Percentiles rank a stretch among this genome's conserved stretches.
These are phyloP conservation scores for Hyphopichia homilentoma DNA, from an alignment of 805 yeast genomes.

Conservation along the genomic window DNA sequence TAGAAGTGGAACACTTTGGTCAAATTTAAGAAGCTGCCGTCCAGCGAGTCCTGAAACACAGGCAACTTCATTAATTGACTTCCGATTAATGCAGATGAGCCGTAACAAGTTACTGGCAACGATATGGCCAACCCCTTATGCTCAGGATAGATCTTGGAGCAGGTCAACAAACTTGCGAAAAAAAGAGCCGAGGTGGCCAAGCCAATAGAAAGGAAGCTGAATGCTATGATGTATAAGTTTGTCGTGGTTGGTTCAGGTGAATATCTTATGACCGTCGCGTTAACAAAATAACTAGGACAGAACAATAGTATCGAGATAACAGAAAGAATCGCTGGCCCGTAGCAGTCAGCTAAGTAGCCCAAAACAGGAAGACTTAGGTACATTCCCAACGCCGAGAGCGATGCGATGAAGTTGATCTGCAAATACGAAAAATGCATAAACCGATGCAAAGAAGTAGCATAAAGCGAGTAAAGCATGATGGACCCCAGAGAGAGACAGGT, in stretches of 20 bases:
- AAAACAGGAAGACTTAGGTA: conserved; percentile 78
- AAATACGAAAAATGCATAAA: conserved; percentile 61
- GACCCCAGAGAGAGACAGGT: conserved; percentile 81
- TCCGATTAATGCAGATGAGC: conserved; percentile 73
- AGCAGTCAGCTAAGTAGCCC: conserved; percentile 81
- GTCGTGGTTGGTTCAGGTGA: conserved; percentile 1
- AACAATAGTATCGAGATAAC: conserved; percentile 56
- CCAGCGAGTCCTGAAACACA: conserved; percentile 27
- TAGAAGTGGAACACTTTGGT: conserved; percentile 51
- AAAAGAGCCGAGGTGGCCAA: conserved; percentile 70
- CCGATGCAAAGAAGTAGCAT: conserved; percentile 63
- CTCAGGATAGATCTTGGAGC: conserved; percentile 81
- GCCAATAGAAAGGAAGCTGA: conserved; percentile 59
- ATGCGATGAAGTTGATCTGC: conserved; percentile 65
- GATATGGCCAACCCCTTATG: conserved; percentile 79
- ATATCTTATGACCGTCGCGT: conserved; percentile 19
- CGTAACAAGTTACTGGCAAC: conserved; percentile 85
- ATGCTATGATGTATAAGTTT: conserved; percentile 28
- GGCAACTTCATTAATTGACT: conserved; percentile 53
- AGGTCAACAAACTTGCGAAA: conserved; percentile 68
- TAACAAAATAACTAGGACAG: conserved; percentile 60
- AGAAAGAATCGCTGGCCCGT: conserved; percentile 75
- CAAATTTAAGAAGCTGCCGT: conserved; percentile 37
- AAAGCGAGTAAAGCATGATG: conserved; percentile 76
- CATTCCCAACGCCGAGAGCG: conserved; percentile 73